These are phyloP conservation scores for Hydnomerulius pinastri DNA, from an alignment of 768 basidiomycete species.

Conservation along the genomic window DNA sequence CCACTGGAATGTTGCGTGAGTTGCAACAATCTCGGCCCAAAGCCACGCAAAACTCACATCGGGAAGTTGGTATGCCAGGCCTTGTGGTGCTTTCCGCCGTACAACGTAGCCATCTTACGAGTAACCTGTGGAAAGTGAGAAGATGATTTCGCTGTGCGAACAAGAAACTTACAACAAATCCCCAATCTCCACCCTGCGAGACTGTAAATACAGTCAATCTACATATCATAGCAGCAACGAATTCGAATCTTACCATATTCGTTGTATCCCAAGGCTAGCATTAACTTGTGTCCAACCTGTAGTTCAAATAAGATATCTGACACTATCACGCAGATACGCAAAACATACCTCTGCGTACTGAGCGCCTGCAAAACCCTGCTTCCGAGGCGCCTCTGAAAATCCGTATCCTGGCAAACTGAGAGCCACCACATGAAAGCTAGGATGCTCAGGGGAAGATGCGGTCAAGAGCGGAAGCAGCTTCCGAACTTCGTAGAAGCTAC, in stretches of 20 bases:
- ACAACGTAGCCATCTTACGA: constrained; percentile 32
- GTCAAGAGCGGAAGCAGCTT: constrained; percentile 60
- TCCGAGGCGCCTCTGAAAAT: constrained; percentile 58
- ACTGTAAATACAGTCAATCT: constrained; percentile 30
- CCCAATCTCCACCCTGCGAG: constrained; percentile 54
- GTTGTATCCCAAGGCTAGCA: constrained; percentile 48
- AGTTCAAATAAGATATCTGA: constrained; percentile 1
- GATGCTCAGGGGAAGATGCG: constrained; percentile 40
- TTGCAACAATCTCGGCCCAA: not conserved
- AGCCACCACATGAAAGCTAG: constrained; percentile 65
- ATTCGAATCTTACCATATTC: constrained; percentile 42
- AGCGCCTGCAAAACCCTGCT: constrained; percentile 47
- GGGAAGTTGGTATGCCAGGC: constrained; percentile 56
- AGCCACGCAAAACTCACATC: constrained; percentile 31
- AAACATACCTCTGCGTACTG: constrained; percentile 56
- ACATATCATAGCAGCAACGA: not conserved
- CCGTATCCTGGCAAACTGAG: constrained; percentile 61
- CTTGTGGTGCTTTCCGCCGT: constrained; percentile 45
- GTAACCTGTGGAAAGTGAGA: constrained; percentile 34
- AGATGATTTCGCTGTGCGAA: not conserved
- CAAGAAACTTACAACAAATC: constrained; percentile 31
- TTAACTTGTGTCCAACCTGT: constrained; percentile 49
- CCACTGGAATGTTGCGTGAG: constrained; percentile 14
- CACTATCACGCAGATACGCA: not conserved
- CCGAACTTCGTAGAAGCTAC: constrained; percentile 55